A percentile compares a stretch with the other conserved stretches of the same genome.
Conservation (phyloP, 108 stramenopile species). For the Craspedostauros australis region DNA sequence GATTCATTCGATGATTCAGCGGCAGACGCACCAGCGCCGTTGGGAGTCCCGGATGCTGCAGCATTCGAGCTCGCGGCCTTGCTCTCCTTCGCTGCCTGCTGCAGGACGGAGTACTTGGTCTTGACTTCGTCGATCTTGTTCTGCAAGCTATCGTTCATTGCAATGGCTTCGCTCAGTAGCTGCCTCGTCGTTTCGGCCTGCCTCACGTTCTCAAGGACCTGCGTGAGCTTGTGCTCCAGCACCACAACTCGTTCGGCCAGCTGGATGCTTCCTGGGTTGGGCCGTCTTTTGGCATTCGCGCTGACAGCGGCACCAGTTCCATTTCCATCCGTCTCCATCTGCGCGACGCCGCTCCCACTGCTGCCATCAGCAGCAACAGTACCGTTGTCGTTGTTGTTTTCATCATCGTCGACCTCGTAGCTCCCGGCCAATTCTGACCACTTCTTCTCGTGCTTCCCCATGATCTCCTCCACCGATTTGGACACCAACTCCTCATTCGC, state of each 20-base stretch:
- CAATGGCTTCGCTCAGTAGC: slow-evolving; percentile 59
- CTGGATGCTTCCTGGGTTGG: slow-evolving; percentile 9
- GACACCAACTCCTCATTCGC: slow-evolving; percentile 57
- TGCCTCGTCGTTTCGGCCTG: slow-evolving; percentile 53
- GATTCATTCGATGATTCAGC: slow-evolving; percentile 13
- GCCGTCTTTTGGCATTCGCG: slow-evolving; percentile 1
- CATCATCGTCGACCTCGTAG: not conserved
- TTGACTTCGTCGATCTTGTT: slow-evolving; percentile 65
- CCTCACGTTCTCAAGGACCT: slow-evolving; percentile 77
- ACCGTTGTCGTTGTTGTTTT: not conserved
- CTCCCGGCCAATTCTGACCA: slow-evolving; percentile 62
- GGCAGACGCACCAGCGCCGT: not conserved
- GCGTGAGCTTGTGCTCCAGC: slow-evolving; percentile 75
- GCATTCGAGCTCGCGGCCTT: slow-evolving; percentile 5
- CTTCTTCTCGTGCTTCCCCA: slow-evolving; percentile 55
- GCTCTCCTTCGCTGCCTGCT: slow-evolving; percentile 15
- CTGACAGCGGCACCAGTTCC: slow-evolving; percentile 5
- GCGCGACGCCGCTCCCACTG: not conserved
- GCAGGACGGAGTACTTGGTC: slow-evolving; percentile 56
- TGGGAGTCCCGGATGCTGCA: not conserved
- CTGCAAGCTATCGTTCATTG: slow-evolving; percentile 66
- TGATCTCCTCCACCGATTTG: slow-evolving; percentile 60
- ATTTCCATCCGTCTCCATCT: slow-evolving; percentile 6
- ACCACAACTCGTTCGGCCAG: slow-evolving; percentile 58
- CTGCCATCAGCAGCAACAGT: no score